Evolutionary conservation across 257 asterid genomes (phyloP), one percentile per base, ranked within the genome.

Genomic region (Capsicum rhomboideum): DNA sequence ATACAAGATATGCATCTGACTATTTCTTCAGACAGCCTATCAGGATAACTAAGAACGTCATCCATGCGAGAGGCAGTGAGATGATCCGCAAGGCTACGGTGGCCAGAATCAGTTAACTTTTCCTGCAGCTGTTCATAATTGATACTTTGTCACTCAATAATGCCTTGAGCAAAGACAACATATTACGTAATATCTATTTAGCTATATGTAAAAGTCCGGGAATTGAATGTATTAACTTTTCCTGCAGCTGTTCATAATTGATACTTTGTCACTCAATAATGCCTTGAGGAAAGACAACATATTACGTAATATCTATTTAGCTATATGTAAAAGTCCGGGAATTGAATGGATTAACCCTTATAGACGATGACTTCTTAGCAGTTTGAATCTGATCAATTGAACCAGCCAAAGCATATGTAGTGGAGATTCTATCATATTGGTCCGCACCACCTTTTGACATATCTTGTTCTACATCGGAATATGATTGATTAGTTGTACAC

Each of bases 1-100:
- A 95, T 93, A n/a, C 95, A 93, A 80, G 92, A 90, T 85, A 95
- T 90, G 84, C 98, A 94, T 88, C 89, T 90, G 40, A 95, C 80
- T 59, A 95, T 94, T 82, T 91, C 94, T 87, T 90, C 97, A 16
- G 99, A 95, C 71, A 95, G 87, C 84, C 87, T 90, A 86, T 91
- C 96, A 0, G 97, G 99, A 84, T 75, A 83, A 78, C 83, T 78
- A 8, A 85, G 89, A 79, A 92, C 81, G 80, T 92, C 88, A 20
- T 88, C 91, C 2, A 86, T 79, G 79, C 83, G 83, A 44, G 93
- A 88, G 85, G 87, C 88, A 44, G 93, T 92, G n/a, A 94, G 94
- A 85, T 94, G 97, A 86, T 91, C 94, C 31, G 94, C 97, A 46
- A 96, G 92, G 90, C 92, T 92, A 54, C 85, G 88, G 82, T 90